phyloP scores from a whole-genome alignment of 2,329 filamentous ascomycete species.

The Botrytis pseudocinerea region DNA sequence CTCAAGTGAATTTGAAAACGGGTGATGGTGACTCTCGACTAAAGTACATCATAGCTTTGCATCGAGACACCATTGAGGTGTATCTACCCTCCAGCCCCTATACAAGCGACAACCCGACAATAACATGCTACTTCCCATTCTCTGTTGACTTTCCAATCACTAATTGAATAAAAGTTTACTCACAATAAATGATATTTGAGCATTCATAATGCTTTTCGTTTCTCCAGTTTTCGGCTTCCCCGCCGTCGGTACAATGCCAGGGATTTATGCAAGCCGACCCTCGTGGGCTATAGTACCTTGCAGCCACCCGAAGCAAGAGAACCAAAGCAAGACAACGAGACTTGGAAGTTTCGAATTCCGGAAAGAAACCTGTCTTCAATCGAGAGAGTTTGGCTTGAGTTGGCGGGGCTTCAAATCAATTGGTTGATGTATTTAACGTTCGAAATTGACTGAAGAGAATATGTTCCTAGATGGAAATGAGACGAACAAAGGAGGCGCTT shows the following conservation, averaged over 20 bases:
- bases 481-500: conserved; percentile 6
- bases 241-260: conserved; percentile 24
- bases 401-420: not conserved
- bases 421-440: not conserved
- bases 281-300: conserved; percentile 36
- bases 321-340: conserved; percentile 12
- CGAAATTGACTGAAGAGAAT: not conserved
- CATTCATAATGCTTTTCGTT: conserved; percentile 50
- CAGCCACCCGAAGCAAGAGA: conserved; percentile 34
- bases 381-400: not conserved
- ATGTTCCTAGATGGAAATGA: not conserved
- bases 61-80: conserved; percentile 13
- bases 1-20: not conserved
- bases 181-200: conserved; percentile 59
- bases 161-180: conserved; percentile 37
- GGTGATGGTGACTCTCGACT: not conserved
- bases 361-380: conserved; percentile 4
- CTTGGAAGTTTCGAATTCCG: not conserved
- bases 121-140: conserved; percentile 6
- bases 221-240: conserved; percentile 31
- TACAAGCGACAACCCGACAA: conserved; percentile 19
- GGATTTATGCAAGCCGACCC: conserved; percentile 37
- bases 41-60: conserved; percentile 4
- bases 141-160: not conserved
- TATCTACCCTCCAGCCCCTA: conserved; percentile 6